Evolutionary conservation across 768 basidiomycete species (phyloP), one percentile per base, ranked within the genome.

Genomic region (Amanita muscaria): DNA sequence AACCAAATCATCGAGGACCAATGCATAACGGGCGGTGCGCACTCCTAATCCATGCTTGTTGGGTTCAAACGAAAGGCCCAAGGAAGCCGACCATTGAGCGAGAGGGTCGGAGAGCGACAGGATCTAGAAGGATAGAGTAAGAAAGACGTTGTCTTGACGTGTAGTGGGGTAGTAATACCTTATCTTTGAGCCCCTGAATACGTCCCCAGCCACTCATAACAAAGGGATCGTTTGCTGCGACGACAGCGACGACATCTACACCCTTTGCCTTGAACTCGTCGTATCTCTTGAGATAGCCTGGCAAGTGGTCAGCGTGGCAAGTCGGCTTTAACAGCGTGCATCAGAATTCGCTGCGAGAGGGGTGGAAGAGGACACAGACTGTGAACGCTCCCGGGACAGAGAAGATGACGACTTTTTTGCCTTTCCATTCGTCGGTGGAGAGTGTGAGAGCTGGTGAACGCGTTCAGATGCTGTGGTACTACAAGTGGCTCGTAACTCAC

Each of bases 381-480:
- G 85, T 85, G 67, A 88, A 87, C 12, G 85, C 83, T 36, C 87
- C 87, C 14, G 86, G 87, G 25, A 88, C 83, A 46, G 83, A 68
- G 59, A 89, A 72, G 42, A 88, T 56, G 29, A 88, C 81, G 41
- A 89, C 83, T 59, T 83, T 85, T 69, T 89, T 89, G 56, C 79
- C 80, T 60, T 80, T 81, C 83, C 83, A 88, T 37, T 74, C 69
- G 47, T 78, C 66, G 21, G 76, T 84, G 30, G 61, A 64, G 50
- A 86, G 63, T 31, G 65, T 65, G 35, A 63, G 60, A 29, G 79
- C 83, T 83, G 56, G 23, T 42, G 27, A 19, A 44, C 46, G 42
- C 2, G 11, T 32, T 10, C 15, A 21, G 18, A 11, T 9, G 7
- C 4, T 14, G 30, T 21, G 18, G 15, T n/a, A 24, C 25, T 27